A percentile compares a stretch with the other conserved stretches of the same genome.
These are phyloP conservation scores for Exophiala bonariae DNA, from an alignment of 2,329 filamentous ascomycete genomes.

Conservation along the genomic window DNA sequence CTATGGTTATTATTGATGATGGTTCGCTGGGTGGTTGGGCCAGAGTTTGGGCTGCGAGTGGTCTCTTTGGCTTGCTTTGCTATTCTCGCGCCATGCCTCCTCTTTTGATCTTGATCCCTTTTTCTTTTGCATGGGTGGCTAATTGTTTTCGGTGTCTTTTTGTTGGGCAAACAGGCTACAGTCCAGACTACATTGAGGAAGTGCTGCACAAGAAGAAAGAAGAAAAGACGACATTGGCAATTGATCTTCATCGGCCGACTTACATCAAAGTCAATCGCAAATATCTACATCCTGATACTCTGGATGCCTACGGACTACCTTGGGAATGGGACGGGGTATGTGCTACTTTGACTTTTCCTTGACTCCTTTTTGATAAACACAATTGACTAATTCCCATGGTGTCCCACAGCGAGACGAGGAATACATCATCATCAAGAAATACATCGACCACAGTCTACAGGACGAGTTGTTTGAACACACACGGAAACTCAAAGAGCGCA, in stretches of 20 bases:
- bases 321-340: conserved; percentile 47
- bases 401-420: conserved; percentile 59
- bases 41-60: no score
- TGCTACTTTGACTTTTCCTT: conserved; percentile 4
- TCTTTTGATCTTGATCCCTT: not conserved
- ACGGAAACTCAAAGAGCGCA: conserved; percentile 46
- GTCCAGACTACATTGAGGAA: conserved; percentile 43
- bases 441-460: conserved; percentile 71
- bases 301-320: conserved; percentile 45
- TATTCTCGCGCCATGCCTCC: not conserved
- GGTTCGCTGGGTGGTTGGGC: no score
- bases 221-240: conserved; percentile 28
- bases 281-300: conserved; percentile 46
- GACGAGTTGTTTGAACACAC: conserved; percentile 73
- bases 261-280: conserved; percentile 50
- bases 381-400: conserved; percentile 19
- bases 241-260: conserved; percentile 33
- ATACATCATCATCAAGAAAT: conserved; percentile 71
- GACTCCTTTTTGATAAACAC: no score
- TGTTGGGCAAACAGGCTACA: conserved; percentile 33
- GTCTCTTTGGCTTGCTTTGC: no score
- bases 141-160: conserved; percentile 8
- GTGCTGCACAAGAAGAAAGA: conserved; percentile 41
- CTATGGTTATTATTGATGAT: no score
- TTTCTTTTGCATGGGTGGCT: conserved; percentile 6